Conservation (phyloP, 352 stramenopile genomes). For the Blastocystis sp. region DNA sequence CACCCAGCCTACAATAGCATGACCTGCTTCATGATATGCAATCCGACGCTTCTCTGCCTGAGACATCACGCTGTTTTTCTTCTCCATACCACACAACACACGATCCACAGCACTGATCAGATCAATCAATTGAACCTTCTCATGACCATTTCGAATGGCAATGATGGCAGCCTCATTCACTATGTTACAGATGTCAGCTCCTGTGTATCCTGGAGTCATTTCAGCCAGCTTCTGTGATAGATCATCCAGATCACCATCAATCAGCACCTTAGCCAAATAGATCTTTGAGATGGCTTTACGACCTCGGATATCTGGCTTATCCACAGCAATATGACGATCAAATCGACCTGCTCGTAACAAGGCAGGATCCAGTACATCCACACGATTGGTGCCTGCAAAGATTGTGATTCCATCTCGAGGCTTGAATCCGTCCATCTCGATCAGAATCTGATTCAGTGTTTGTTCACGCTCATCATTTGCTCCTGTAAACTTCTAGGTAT, state of each 20-base stretch:
- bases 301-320: slow-evolving; percentile 91
- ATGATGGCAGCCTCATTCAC: slow-evolving; percentile 98
- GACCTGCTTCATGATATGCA: slow-evolving; percentile 96
- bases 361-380: slow-evolving; percentile 95
- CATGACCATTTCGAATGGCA: slow-evolving; percentile 81
- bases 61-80: slow-evolving; percentile 85
- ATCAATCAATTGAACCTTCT: slow-evolving; percentile 86
- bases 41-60: slow-evolving; percentile 91
- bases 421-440: slow-evolving; percentile 99
- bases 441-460: slow-evolving; percentile 97
- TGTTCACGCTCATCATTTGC: slow-evolving; percentile 97
- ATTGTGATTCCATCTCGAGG: slow-evolving; percentile 87
- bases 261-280: slow-evolving; percentile 84
- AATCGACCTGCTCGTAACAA: slow-evolving; percentile 92
- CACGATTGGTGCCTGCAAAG: slow-evolving; percentile 92
- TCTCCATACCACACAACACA: slow-evolving; percentile 92
- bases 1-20: slow-evolving; percentile 95
- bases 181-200: slow-evolving; percentile 97
- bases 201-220: slow-evolving; percentile 79
- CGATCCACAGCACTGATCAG: slow-evolving; percentile 94
- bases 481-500: slow-evolving; percentile 65
- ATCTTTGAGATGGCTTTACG: slow-evolving; percentile 92
- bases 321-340: slow-evolving; percentile 93
- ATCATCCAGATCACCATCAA: slow-evolving; percentile 88
- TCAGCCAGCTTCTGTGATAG: slow-evolving; percentile 80